Evolutionary conservation across 2,329 filamentous ascomycete genomes (phyloP), one percentile per base, ranked within the genome.

Genomic region (Beauveria sp.): DNA sequence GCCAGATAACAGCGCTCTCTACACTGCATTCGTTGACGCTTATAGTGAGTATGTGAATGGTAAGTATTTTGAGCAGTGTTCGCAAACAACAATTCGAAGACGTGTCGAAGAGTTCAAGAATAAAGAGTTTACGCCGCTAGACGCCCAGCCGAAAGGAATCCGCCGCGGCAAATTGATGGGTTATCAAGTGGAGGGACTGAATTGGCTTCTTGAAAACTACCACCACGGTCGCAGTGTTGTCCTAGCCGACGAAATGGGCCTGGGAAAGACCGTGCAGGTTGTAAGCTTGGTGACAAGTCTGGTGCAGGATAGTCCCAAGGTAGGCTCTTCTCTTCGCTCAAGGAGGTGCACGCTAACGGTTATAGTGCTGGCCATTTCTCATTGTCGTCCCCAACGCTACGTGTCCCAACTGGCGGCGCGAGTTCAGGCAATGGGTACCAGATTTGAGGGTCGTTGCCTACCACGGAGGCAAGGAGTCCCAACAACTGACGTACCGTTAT

Each of bases 191-290:
- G 90, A 97, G 63, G 95, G 95, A 22, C 79, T 97, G 57, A 97
- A 98, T 69, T 99, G 95, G 93, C 83, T 99, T 2, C 88, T 96
- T 63, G 93, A 90, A 72, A 95, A 95, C 70, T 98, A 91, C 80
- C 89, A 92, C 68, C 80, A 84, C 56, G 82, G 87, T 67, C 87
- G 90, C 70, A 98, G 95, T 69, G 89, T 92, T 31, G 93, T 98
- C 63, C 83, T 98, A 7, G 95, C 95, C 0, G 95, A 99, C 70
- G 95, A 99, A 71, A 99, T 99, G 95, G 95, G 95, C 46, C 83
- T 99, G 2, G 95, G 95, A 38, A 99, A 99, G 77, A 99, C 95
- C 0, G 91, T 99, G 38, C 95, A 99, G 72, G 87, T 97, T 58
- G 89, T 98, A 64, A 85, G 88, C 3, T 84, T 96, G 65, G 82